A percentile compares a stretch with the other conserved stretches of the same genome.
These are phyloP conservation scores for Eutrema salsugineum DNA, from an alignment of 441 rosid genomes.

Conservation along the genomic window DNA sequence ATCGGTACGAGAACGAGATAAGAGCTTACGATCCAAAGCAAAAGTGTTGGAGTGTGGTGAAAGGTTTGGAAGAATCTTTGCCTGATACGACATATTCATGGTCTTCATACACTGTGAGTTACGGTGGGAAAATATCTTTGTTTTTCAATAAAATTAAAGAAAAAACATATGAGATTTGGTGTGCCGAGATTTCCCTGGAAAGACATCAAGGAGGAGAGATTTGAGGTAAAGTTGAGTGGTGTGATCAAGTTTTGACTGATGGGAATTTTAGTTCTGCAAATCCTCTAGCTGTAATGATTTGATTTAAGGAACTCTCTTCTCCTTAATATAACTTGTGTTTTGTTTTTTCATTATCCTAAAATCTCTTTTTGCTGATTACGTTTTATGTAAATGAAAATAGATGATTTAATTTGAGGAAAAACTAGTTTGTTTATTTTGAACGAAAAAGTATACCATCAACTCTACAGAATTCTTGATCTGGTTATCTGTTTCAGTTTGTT, in stretches of 20 bases:
- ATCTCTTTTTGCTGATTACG: no score
- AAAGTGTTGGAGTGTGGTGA: neutral
- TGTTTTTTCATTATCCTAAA: no score
- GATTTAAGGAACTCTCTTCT: neutral
- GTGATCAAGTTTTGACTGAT: neutral
- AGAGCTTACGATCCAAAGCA: neutral
- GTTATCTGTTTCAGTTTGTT: no score
- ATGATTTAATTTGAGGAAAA: no score
- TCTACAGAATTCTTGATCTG: no score
- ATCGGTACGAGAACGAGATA: no score
- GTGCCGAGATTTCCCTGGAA: neutral
- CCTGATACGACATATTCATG: neutral
- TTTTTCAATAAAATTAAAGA: no score
- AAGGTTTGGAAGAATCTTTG: neutral
- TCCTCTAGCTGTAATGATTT: neutral
- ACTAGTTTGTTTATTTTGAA: no score
- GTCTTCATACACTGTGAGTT: neutral
- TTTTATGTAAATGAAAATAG: no score
- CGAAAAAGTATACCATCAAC: no score
- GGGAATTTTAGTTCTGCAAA: accelerated
- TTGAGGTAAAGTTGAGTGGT: neutral
- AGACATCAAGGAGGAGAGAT: neutral
- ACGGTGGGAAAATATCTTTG: neutral
- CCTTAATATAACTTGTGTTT: no score
- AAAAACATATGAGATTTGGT: neutral